Evolutionary conservation across 192 early-diverging fungal genomes (phyloP).

Genomic region (Coemansia sp.): DNA sequence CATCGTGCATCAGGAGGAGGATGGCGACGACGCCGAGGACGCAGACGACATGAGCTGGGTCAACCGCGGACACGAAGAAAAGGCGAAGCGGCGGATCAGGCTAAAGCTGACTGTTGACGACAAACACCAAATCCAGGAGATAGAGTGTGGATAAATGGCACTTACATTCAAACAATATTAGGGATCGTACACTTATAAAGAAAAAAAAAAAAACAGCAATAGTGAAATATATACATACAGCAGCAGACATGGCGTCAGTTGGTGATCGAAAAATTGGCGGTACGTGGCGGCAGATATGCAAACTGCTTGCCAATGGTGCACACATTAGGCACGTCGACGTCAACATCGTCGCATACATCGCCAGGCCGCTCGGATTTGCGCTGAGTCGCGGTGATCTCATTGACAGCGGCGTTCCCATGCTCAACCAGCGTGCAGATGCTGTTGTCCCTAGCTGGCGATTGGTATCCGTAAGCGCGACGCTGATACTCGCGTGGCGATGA

Average conservation of each 20-base stretch:
- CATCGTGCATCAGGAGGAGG: constrained; percentile 49
- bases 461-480: neutral
- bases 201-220: no score
- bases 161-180: neutral
- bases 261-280: constrained; percentile 29
- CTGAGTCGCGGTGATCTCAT: neutral
- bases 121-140: constrained; percentile 37
- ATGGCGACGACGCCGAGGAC: constrained; percentile 44
- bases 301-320: constrained; percentile 15
- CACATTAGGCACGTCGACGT: constrained; percentile 21
- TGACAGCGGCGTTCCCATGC: neutral
- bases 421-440: constrained; percentile 8
- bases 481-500: constrained; percentile 1
- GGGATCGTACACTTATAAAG: neutral
- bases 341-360: constrained; percentile 8
- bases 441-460: constrained; percentile 1
- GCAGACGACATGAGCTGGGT: constrained; percentile 49
- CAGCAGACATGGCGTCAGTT: no score
- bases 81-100: constrained; percentile 30
- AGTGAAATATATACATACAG: neutral
- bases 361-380: neutral
- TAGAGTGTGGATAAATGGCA: constrained; percentile 34
- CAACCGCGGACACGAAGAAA: constrained; percentile 46
- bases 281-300: constrained; percentile 52
- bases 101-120: constrained; percentile 52